Base-by-base conservation (phyloP, 2,329 filamentous ascomycete genomes). In the Colletotrichum sidae region DNA sequence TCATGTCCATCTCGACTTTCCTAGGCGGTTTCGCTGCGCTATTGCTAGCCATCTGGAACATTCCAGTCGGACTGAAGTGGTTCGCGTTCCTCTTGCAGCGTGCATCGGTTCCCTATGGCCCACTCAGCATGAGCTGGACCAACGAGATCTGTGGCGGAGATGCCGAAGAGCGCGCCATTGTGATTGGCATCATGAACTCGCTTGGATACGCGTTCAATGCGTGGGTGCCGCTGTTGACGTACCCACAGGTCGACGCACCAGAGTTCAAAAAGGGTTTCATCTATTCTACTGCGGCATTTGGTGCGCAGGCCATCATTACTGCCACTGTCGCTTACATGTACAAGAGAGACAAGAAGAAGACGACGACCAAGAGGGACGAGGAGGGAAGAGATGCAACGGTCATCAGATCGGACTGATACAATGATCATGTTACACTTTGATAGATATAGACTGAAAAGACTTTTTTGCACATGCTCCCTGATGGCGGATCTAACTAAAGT, bases 141-240 rank as follows among this genome's bases (percentile, higher is more conserved):
- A 65, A 63, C 44, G 64, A 67, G n/a, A 67, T 67, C 15, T 64
- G 60, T 44, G 60, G 64, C 3, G 60, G 49, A 5, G 60, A 65
- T 10, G 60, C 60, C 38, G 64, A 67, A 3, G 64, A 67, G 25
- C 49, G 64, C 3, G 60, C 64, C 12, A 67, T 67, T 13, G 64
- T 67, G 4, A 67, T 65, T 2, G 64, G 64, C 6, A 65, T 65
- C 13, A 67, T 67, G 64, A 67, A 67, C 38, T 65, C 59, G 0
- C 7, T 67, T 11, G 60, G 60, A 0, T 67, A 63, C 86, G 70
- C 86, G 81, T 0, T 84, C 83, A 0, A 87, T 83, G 84, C 83
- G 0, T 88, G 85, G 85, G 87, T 83, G 3, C 82, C 81, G 4
- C 69, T 88, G 2, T 70, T 88, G 11, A 80, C 82, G 0, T 88